These are phyloP conservation scores for Trichopus zeylanicus DNA, from an alignment of 116 monocot genomes.

Conservation along the genomic window DNA sequence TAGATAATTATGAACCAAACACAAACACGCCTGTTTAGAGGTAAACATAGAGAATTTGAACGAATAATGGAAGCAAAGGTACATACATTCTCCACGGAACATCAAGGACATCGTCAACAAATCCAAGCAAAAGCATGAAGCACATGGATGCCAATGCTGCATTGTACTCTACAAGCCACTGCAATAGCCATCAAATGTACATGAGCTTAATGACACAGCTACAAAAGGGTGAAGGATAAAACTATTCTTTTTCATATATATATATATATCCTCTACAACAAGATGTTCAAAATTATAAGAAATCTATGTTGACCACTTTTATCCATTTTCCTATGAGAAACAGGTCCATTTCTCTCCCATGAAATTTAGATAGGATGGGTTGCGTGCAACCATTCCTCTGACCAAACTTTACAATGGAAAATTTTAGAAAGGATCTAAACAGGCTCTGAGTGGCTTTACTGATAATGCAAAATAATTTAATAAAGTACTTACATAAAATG, in stretches of 20 bases:
- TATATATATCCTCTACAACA: no score
- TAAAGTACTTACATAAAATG: no score
- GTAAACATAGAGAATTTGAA: background rate
- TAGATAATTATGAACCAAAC: background rate
- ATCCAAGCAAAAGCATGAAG: slow-evolving; percentile 97
- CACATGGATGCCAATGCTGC: slow-evolving; percentile 88
- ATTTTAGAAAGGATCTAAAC: no score
- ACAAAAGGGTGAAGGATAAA: background rate
- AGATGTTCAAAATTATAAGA: no score
- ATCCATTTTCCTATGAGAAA: no score
- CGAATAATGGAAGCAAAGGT: background rate
- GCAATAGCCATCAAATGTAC: slow-evolving; percentile 17
- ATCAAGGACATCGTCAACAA: slow-evolving; percentile 97
- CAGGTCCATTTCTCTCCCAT: no score
- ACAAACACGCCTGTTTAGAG: background rate
- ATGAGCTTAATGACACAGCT: background rate
- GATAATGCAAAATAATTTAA: background rate
- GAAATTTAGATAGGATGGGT: no score
- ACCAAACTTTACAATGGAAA: no score
- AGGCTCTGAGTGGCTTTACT: background rate
- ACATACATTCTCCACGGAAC: slow-evolving; percentile 94
- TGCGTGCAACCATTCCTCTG: no score
- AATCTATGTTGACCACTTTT: no score
- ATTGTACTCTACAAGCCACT: slow-evolving; percentile 99
- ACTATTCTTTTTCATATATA: no score